These are phyloP conservation scores for Candida chilensis DNA, from an alignment of 805 yeast species.

Conservation along the genomic window DNA sequence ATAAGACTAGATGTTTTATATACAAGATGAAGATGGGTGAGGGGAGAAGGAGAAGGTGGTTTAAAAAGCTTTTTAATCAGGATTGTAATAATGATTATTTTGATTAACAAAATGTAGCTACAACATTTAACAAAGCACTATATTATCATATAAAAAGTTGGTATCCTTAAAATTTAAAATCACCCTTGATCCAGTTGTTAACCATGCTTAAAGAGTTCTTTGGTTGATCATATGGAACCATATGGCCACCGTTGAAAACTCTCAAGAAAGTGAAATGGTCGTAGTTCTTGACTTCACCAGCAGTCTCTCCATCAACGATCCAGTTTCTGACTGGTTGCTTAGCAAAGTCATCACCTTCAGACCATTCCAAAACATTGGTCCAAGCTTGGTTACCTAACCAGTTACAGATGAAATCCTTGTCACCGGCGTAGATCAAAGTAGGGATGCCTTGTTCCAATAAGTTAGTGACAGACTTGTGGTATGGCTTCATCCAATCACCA, in stretches of 20 bases:
- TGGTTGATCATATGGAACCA: slow-evolving; percentile 93
- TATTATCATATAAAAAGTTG: too few species aligned
- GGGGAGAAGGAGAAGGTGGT: not conserved
- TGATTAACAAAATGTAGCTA: not conserved
- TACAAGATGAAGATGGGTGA: not conserved
- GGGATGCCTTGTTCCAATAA: slow-evolving; percentile 70
- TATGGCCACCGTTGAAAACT: slow-evolving; percentile 87
- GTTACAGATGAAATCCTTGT: slow-evolving; percentile 92
- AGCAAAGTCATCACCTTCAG: slow-evolving; percentile 42
- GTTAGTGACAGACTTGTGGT: slow-evolving; percentile 64
- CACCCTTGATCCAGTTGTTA: slow-evolving; percentile 77
- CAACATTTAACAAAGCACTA: not conserved
- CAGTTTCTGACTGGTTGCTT: slow-evolving; percentile 23
- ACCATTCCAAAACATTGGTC: slow-evolving; percentile 70
- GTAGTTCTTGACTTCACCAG: slow-evolving; percentile 62
- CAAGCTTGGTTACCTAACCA: slow-evolving; percentile 93
- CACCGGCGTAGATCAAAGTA: slow-evolving; percentile 89
- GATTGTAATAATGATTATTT: not conserved
- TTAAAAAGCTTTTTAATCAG: not conserved
- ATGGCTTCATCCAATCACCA: slow-evolving; percentile 92
- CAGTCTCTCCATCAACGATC: slow-evolving; percentile 36
- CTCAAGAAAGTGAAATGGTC: slow-evolving; percentile 74
- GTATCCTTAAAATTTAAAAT: too few species aligned
- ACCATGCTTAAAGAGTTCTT: slow-evolving; percentile 70
- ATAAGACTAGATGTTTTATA: too few species aligned